Percentiles rank a stretch among this genome's conserved stretches.
Evolutionary conservation across 139 green algal genomes (phyloP).

Genomic region (Auxenochlorella protothecoides): DNA sequence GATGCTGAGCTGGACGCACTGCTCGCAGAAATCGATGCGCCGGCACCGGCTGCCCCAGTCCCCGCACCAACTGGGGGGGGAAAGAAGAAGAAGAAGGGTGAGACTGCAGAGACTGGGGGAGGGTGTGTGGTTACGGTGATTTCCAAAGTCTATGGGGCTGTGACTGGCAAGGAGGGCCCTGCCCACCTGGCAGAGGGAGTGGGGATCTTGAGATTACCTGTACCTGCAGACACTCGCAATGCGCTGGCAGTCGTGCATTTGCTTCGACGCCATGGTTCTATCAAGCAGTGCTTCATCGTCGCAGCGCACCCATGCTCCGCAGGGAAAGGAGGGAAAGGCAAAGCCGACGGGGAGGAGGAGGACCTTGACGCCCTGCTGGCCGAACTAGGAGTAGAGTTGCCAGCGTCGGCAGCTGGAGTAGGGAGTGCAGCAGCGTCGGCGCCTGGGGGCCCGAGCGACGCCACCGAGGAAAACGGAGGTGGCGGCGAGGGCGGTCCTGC

Average conservation of each 20-base stretch:
- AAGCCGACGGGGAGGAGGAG: slow-evolving; percentile 42
- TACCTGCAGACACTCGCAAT: no score
- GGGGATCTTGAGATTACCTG: no score
- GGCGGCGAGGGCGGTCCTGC: slow-evolving; percentile 22
- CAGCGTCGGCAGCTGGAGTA: slow-evolving; percentile 6
- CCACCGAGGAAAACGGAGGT: slow-evolving; percentile 14
- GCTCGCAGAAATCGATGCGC: slow-evolving; percentile 54
- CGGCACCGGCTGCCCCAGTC: background rate
- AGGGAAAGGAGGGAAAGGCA: slow-evolving; percentile 12
- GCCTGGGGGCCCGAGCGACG: slow-evolving; percentile 6
- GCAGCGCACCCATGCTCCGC: no score
- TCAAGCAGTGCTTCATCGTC: no score
- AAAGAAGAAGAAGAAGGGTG: slow-evolving; percentile 46
- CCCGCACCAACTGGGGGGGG: slow-evolving; percentile 17
- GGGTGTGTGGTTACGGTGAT: no score
- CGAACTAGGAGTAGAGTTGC: slow-evolving; percentile 32
- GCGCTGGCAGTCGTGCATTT: no score
- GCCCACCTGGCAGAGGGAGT: no score
- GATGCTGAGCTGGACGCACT: slow-evolving; percentile 54
- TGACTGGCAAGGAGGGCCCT: no score
- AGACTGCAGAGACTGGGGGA: no score
- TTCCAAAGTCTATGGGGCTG: no score
- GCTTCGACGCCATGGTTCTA: no score
- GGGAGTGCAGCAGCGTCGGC: slow-evolving; percentile 13
- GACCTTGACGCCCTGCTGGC: slow-evolving; percentile 58